Evolutionary conservation across 2,329 filamentous ascomycete genomes (phyloP).

Genomic region (Penicillium sclerotiorum): DNA sequence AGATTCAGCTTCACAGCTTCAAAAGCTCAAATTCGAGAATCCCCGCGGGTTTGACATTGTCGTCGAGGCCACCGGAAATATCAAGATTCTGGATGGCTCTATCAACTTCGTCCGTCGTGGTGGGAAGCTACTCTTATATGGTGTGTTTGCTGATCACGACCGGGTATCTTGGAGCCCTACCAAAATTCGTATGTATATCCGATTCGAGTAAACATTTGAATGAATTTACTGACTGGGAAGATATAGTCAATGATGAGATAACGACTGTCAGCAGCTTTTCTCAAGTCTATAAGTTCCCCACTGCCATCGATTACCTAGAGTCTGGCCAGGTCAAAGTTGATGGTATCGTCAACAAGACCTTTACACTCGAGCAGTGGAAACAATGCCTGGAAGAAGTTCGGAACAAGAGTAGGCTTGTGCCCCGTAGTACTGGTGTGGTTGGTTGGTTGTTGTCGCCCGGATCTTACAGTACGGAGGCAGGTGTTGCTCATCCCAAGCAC

Average conservation of each 20-base stretch:
- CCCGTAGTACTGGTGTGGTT: no score
- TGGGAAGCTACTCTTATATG: conserved; percentile 72
- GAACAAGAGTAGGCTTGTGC: no score
- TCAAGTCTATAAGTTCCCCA: conserved; percentile 72
- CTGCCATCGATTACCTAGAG: conserved; percentile 59
- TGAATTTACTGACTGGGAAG: no score
- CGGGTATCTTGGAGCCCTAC: conserved; percentile 68
- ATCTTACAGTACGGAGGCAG: no score
- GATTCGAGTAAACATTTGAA: no score
- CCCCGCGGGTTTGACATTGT: conserved; percentile 75
- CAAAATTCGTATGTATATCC: no score
- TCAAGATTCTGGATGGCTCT: conserved; percentile 69
- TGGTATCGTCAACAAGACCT: conserved; percentile 73
- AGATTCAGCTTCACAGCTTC: conserved; percentile 59
- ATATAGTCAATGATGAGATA: conserved; percentile 47
- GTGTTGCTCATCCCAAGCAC: no score
- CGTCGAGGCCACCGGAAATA: conserved; percentile 71
- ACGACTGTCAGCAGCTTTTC: conserved; percentile 53
- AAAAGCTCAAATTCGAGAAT: conserved; percentile 64
- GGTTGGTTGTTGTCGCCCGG: no score
- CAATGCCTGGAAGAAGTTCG: conserved; percentile 71
- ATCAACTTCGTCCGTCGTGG: conserved; percentile 73
- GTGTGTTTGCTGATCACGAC: conserved; percentile 66
- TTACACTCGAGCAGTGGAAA: conserved; percentile 70
- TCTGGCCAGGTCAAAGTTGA: conserved; percentile 49